phyloP scores from a whole-genome alignment of 345 rosid species.

The Citrus maxima region DNA sequence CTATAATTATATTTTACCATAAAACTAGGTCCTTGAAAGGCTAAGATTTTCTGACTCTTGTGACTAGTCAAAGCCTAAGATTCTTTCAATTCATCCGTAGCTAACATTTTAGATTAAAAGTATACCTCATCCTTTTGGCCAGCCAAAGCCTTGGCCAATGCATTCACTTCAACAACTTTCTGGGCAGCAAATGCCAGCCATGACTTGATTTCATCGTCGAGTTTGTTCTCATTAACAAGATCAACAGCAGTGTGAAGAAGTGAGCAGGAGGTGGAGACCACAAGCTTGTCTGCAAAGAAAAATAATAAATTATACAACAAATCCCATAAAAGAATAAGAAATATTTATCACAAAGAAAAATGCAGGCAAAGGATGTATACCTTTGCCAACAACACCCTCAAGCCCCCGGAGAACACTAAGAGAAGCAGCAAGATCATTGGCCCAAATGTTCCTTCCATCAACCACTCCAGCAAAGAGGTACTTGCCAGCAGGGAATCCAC shows the following conservation, averaged over 20 bases:
- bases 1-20: neutral
- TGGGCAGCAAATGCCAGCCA: slow-evolving; percentile 99
- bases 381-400: slow-evolving; percentile 86
- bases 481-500: slow-evolving; percentile 76
- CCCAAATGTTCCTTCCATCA: slow-evolving; percentile 99
- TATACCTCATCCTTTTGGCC: slow-evolving; percentile 85
- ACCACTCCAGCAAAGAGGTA: slow-evolving; percentile 93
- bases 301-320: neutral
- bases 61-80: neutral
- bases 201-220: slow-evolving; percentile 82
- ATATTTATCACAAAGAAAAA: neutral
- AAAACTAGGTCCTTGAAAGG: neutral
- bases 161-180: slow-evolving; percentile 90
- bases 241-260: slow-evolving; percentile 98
- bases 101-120: neutral
- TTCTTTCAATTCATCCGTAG: neutral
- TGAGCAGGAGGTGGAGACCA: slow-evolving; percentile 95
- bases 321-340: neutral
- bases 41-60: neutral
- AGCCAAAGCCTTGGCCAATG: slow-evolving; percentile 85
- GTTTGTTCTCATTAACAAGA: slow-evolving; percentile 80
- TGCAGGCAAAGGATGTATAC: slow-evolving; percentile 26
- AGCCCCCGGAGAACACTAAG: slow-evolving; percentile 51
- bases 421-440: slow-evolving; percentile 89
- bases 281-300: slow-evolving; percentile 67